A percentile compares a stretch with the other conserved stretches of the same genome.
Evolutionary conservation across 257 asterid genomes (phyloP).

Genomic region (Apocynum venetum): DNA sequence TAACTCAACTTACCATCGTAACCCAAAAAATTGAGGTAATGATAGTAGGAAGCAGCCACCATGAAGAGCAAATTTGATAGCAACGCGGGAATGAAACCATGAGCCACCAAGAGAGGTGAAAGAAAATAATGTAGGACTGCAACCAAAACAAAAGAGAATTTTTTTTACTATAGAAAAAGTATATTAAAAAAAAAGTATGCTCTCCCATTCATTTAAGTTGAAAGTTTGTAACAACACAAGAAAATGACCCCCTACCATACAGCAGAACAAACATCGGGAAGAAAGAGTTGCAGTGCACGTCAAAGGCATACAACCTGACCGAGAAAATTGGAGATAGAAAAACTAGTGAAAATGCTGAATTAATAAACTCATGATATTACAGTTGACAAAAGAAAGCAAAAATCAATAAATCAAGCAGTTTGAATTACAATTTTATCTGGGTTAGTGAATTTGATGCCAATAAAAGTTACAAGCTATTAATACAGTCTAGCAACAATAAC

Average conservation of each 20-base stretch:
- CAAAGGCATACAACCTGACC: slow-evolving; percentile 97
- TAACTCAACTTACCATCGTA: slow-evolving; percentile 74
- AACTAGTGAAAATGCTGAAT: slow-evolving; percentile 19
- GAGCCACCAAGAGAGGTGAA: slow-evolving; percentile 90
- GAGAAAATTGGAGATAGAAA: slow-evolving; percentile 20
- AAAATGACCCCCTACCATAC: slow-evolving; percentile 51
- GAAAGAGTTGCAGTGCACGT: slow-evolving; percentile 99
- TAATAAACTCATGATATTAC: background rate
- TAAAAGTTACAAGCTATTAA: background rate
- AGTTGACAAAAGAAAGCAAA: background rate
- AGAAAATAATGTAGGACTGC: slow-evolving; percentile 88
- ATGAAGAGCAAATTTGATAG: slow-evolving; percentile 93
- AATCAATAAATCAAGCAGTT: background rate
- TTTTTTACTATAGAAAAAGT: slow-evolving; percentile 9
- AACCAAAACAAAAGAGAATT: slow-evolving; percentile 1
- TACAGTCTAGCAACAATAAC: background rate
- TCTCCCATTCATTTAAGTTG: slow-evolving; percentile 9
- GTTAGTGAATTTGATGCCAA: background rate
- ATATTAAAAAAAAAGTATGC: slow-evolving; percentile 11
- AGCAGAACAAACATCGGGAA: slow-evolving; percentile 90
- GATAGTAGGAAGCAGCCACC: slow-evolving; percentile 90
- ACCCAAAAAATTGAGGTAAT: slow-evolving; percentile 91
- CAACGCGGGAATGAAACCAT: slow-evolving; percentile 82
- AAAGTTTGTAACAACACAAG: slow-evolving; percentile 11
- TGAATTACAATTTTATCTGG: background rate